Conservation (phyloP, 805 yeast genomes). For the Ogataea ramenticola region DNA sequence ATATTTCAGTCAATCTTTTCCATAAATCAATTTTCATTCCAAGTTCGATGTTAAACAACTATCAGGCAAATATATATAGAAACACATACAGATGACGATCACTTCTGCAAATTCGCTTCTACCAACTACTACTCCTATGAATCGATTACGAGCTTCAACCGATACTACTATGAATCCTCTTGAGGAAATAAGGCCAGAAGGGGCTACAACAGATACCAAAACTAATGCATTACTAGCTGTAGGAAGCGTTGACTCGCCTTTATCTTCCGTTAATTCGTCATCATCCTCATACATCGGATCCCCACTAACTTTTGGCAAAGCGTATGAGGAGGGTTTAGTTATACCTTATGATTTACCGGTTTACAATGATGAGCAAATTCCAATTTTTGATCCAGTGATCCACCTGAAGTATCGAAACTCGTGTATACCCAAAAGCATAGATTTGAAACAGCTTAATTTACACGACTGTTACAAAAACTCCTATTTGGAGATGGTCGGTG, state of each 20-base stretch:
- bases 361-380: not conserved
- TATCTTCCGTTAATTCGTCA: not conserved
- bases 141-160: no score
- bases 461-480: constrained; percentile 8
- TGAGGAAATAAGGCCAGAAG: no score
- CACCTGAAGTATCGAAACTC: constrained; percentile 16
- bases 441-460: constrained; percentile 6
- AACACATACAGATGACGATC: no score
- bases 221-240: not conserved
- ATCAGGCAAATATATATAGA: no score
- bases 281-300: not conserved
- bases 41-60: no score
- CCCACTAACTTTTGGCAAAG: not conserved
- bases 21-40: no score
- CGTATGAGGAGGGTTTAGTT: not conserved
- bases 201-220: no score
- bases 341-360: not conserved
- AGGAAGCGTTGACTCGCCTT: not conserved
- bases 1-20: no score
- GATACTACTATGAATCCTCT: no score
- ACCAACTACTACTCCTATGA: no score
- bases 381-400: constrained; percentile 16
- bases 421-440: constrained; percentile 9
- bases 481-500: constrained; percentile 18
- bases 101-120: no score